phyloP scores from a whole-genome alignment of 169 alveolate genomes.

The Plasmodium adleri region DNA sequence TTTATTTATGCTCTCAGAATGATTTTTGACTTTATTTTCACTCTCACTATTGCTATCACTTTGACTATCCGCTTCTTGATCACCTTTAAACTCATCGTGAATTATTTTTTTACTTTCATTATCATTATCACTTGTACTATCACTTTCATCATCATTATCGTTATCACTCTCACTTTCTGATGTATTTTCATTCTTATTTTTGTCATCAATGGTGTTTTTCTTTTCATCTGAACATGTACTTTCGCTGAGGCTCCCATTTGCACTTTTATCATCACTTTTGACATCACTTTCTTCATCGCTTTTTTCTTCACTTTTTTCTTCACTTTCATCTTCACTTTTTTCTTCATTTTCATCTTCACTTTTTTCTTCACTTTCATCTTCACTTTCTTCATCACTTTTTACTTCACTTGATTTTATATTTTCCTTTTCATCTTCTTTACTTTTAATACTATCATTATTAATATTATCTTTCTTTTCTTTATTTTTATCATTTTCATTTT shows the following conservation, averaged over 20 bases:
- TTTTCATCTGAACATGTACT: background rate
- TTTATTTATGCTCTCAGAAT: background rate
- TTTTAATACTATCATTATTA: too few species aligned
- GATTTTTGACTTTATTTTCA: background rate
- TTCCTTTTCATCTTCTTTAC: background rate
- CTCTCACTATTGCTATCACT: background rate
- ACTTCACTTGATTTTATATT: background rate
- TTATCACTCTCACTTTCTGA: slow-evolving; percentile 10
- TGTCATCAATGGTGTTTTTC: background rate
- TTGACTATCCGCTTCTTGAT: background rate
- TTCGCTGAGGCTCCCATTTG: background rate
- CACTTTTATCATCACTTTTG: slow-evolving; percentile 11
- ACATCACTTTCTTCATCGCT: background rate
- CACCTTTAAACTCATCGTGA: background rate
- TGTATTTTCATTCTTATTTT: background rate
- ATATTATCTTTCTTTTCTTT: too few species aligned
- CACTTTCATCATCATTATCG: background rate
- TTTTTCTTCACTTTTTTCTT: background rate
- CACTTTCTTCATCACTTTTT: background rate
- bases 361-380: background rate
- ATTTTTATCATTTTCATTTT: too few species aligned
- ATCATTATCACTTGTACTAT: slow-evolving; percentile 5
- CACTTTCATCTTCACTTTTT: background rate
- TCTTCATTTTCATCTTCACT: background rate
- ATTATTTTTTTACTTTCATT: background rate